phyloP scores from a whole-genome alignment of 805 yeast genomes.

The Nakazawaea laoshanensis region DNA sequence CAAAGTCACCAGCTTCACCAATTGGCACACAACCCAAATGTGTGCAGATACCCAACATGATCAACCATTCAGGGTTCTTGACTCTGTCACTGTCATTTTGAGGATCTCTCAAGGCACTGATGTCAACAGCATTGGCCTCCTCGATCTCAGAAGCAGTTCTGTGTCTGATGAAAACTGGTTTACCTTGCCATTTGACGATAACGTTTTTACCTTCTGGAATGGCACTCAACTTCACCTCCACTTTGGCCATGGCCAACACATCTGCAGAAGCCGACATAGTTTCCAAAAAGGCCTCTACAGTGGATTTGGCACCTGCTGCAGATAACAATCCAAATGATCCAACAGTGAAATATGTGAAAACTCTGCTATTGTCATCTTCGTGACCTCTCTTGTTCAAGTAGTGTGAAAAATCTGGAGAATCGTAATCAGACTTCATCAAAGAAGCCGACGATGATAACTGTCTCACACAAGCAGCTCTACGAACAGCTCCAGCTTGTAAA shows the following conservation, averaged over 20 bases:
- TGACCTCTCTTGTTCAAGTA: conserved; percentile 66
- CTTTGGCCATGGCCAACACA: conserved; percentile 98
- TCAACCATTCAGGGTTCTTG: conserved; percentile 94
- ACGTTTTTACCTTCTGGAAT: conserved; percentile 98
- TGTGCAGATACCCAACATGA: conserved; percentile 99
- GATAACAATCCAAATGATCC: conserved; percentile 88
- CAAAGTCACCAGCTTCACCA: conserved; percentile 99
- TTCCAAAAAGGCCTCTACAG: conserved; percentile 86
- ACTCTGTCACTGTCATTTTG: conserved; percentile 90
- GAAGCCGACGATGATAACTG: conserved; percentile 41
- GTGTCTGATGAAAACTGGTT: conserved; percentile 99
- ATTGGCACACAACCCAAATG: conserved; percentile 99
- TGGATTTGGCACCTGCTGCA: conserved; percentile 93
- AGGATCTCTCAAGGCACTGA: conserved; percentile 83
- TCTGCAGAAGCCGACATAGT: conserved; percentile 98
- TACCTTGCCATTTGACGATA: conserved; percentile 99
- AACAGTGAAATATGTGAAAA: conserved; percentile 92
- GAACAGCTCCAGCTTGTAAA: conserved; percentile 25
- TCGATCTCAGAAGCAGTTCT: conserved; percentile 89
- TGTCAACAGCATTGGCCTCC: conserved; percentile 84
- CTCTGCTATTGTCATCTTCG: conserved; percentile 66
- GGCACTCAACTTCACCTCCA: conserved; percentile 87
- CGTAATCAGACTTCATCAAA: conserved; percentile 64
- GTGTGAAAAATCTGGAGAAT: conserved; percentile 84
- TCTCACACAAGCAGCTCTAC: conserved; percentile 33